Base-by-base conservation (phyloP, 176 grass and related monocot species). In the Hordeum marinum region DNA sequence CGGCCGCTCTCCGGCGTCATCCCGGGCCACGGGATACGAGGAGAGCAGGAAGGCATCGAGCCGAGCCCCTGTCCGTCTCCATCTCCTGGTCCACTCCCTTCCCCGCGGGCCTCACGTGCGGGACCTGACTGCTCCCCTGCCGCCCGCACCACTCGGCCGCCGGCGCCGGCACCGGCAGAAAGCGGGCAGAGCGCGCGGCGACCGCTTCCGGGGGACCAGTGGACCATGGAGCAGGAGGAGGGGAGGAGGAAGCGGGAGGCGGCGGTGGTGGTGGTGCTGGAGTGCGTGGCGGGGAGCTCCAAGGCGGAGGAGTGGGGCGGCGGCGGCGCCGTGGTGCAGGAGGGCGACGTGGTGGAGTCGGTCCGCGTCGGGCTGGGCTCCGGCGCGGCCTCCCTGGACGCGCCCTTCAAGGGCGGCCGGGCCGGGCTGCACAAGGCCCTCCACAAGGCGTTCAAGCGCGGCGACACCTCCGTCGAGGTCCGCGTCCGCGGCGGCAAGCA, bases 291-390 rank as follows among this genome's bases (percentile, higher is more conserved):
- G 36, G 94, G 96, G 78, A 94, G 93, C 89, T 98, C 96, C 40
- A 98, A 91, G 86, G 96, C 96, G 87, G 96, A 98, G 91, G 96
- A 98, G 88, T 96, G 96, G 96, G 90, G 96, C 11, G 91, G 89
- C 65, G 93, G 90, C 9, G 91, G 43, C 9, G 72, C 75, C 26
- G 89, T 98, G 57, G 86, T 95, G 85, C 93, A 94, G 90, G 94
- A 92, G 11, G 96, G 96, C 72, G 93, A 95, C 86, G 93, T 95
- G 46, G 96, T 98, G 67, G 93, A 98, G 93, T 63, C 87, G 65
- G 92, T 98, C 86, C 87, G 85, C 68, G 89, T 95, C 66, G 87
- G 79, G 24, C 52, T 82, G 62, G 68, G 85, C 48, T 63, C 83
- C 25, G 63, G 52, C 0, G 86, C 82, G 31, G 64, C 79, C 11